Evolutionary conservation across 352 stramenopile species (phyloP), one percentile per base, ranked within the genome.

Genomic region (Phytophthora ohioensis): DNA sequence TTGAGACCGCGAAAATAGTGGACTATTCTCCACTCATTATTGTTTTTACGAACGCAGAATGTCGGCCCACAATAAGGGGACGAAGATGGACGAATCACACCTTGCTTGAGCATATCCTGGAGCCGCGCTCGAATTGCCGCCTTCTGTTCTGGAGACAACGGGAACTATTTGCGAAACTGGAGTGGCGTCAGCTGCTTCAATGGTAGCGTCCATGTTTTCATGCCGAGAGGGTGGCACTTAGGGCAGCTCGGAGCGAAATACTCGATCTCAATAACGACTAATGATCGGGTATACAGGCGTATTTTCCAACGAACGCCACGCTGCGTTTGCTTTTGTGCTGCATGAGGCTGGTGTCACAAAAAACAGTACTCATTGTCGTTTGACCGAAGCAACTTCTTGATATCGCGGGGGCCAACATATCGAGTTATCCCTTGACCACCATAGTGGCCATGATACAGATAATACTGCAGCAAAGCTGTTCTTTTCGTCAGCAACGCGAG

Each of bases 301-400:
- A 11, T 4, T 34, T 49, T 39, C 4, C 15, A 67, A 12, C 3
- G 27, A 10, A 8, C 27, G 2, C 41, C 49, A 68, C 9, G 41
- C 36, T 6, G 9, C 59, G 5, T 67, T 32, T 8, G 49, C 34
- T 5, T 48, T 59, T 5, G 47, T 39, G 30, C 35, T 5, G 3
- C 0, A 8, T 13, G 52, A 17, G 11, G 12, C 4, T 5, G 38
- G 38, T 10, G 32, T 11, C 5, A 61, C 9, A 9, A 59, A 53
- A 68, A 55, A 31, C 49, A 61, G 10, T 41, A 61, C 17, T 61
- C 60, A 21, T 49, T 61, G n/a, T 68, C 48, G 2, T 52, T 52
- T 7, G 10, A 21, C 3, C 21, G 12, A 3, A 67, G 41, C 5
- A 67, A 31, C 12, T 58, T 67, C 3, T 30, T 38, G 4, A 67